Conservation (phyloP, 768 basidiomycete genomes). For the Mrakia frigida region DNA sequence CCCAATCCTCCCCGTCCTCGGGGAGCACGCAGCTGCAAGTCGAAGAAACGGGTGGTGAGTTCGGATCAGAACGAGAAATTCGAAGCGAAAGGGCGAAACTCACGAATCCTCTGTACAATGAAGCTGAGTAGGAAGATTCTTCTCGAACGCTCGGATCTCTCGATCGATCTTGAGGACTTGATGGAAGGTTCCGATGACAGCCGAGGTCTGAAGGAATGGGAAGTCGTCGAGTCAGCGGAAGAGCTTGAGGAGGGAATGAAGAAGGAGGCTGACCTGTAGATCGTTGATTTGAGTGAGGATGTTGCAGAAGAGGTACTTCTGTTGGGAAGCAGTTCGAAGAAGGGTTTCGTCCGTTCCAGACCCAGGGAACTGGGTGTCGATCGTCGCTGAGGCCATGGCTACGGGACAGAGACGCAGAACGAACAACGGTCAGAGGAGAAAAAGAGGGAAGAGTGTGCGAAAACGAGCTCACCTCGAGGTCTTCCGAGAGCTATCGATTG, state of each 20-base stretch:
- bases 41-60: not conserved
- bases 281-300: conserved; percentile 28
- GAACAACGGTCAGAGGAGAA: not conserved
- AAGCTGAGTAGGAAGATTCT: conserved; percentile 16
- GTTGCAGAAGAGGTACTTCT: conserved; percentile 21
- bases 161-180: conserved; percentile 19
- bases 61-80: not conserved
- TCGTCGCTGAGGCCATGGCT: conserved; percentile 14
- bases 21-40: conserved; percentile 26
- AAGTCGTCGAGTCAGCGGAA: no score
- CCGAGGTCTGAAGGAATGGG: not conserved
- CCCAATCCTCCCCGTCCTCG: conserved; percentile 26
- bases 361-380: conserved; percentile 11
- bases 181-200: not conserved
- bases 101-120: conserved; percentile 25
- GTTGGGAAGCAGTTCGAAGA: not conserved
- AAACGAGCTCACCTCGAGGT: conserved; percentile 7
- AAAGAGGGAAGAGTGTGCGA: not conserved
- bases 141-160: conserved; percentile 27
- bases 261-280: not conserved
- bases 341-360: not conserved
- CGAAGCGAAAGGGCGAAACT: not conserved
- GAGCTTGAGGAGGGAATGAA: no score
- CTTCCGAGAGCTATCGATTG: conserved; percentile 12
- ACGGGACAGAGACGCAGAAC: not conserved